phyloP scores from a whole-genome alignment of 2,329 filamentous ascomycete species.

The Chalaropsis ovoidea region DNA sequence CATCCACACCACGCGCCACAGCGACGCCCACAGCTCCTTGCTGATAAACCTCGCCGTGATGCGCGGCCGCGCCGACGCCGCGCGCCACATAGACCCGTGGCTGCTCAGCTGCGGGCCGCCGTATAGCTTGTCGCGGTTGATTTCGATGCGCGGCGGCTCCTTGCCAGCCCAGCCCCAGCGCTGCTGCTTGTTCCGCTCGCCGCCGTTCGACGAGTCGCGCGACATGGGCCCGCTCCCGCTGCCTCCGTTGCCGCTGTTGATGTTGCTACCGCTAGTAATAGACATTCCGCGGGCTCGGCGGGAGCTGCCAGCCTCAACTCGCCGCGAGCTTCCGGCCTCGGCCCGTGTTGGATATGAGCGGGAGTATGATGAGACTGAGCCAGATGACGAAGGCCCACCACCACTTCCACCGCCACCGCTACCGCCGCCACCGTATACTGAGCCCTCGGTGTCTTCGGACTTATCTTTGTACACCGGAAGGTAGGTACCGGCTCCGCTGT shows the following conservation, averaged over 20 bases:
- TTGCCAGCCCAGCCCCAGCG: constrained; percentile 38
- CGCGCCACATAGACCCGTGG: constrained; percentile 28
- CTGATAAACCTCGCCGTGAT: constrained; percentile 40
- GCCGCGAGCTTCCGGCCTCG: constrained; percentile 28
- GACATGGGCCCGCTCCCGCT: not conserved
- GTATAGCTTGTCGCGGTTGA: constrained; percentile 41
- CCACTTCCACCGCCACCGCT: constrained; percentile 29
- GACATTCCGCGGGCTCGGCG: constrained; percentile 21
- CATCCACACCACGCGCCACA: constrained; percentile 55
- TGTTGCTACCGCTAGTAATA: constrained; percentile 16
- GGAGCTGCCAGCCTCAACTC: constrained; percentile 28
- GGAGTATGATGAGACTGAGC: constrained; percentile 26
- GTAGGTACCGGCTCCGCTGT: constrained; percentile 29
- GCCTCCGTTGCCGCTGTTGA: constrained; percentile 27
- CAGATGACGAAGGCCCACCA: constrained; percentile 24
- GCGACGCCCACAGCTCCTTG: constrained; percentile 51
- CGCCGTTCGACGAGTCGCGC: constrained; percentile 27
- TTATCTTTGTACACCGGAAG: constrained; percentile 45
- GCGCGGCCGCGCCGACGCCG: constrained; percentile 30
- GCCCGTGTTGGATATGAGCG: constrained; percentile 19
- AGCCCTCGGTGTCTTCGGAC: constrained; percentile 39
- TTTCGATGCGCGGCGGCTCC: constrained; percentile 44
- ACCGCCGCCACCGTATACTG: constrained; percentile 25
- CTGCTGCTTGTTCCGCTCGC: constrained; percentile 22
- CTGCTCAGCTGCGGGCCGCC: constrained; percentile 18